These are phyloP conservation scores for Yamadazyma atmosphaerica DNA, from an alignment of 1,139 yeast genomes.

Conservation along the genomic window DNA sequence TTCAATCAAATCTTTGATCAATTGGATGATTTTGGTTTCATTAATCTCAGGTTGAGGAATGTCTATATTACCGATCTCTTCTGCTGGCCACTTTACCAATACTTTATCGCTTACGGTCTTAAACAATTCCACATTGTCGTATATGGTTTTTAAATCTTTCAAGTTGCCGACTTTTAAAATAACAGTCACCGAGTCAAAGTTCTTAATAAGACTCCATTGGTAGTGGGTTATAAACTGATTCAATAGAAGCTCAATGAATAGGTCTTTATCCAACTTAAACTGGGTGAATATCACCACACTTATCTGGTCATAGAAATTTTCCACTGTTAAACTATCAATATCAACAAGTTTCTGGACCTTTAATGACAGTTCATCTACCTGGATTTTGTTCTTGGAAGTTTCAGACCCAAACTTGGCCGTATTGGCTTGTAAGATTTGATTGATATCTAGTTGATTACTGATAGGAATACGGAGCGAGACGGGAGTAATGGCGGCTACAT, in stretches of 20 bases:
- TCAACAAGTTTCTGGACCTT: conserved; percentile 16
- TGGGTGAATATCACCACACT: conserved; percentile 33
- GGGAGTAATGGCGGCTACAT: conserved; percentile 8
- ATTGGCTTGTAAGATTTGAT: conserved; percentile 23
- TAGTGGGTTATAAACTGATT: conserved; percentile 8
- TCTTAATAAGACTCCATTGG: conserved; percentile 12
- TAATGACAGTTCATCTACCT: conserved; percentile 9
- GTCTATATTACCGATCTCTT: conserved; percentile 1
- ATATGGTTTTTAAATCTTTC: conserved; percentile 6
- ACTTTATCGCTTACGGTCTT: conserved; percentile 7
- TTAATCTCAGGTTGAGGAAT: background rate
- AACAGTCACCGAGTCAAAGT: conserved; percentile 13
- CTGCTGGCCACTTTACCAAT: conserved; percentile 5
- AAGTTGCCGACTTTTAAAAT: conserved; percentile 14
- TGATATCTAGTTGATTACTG: conserved; percentile 23
- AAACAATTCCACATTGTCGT: conserved; percentile 7
- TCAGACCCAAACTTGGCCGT: conserved; percentile 19
- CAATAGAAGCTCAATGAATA: conserved; percentile 31
- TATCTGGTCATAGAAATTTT: conserved; percentile 37
- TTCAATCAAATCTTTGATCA: background rate
- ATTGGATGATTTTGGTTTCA: background rate
- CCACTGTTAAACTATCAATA: conserved; percentile 21
- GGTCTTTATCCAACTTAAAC: conserved; percentile 32
- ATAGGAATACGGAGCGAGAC: conserved; percentile 21
- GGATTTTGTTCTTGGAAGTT: conserved; percentile 7